Evolutionary conservation across 2,329 filamentous ascomycete genomes (phyloP), one percentile per base, ranked within the genome.

Genomic region (Geosmithia morbida): DNA sequence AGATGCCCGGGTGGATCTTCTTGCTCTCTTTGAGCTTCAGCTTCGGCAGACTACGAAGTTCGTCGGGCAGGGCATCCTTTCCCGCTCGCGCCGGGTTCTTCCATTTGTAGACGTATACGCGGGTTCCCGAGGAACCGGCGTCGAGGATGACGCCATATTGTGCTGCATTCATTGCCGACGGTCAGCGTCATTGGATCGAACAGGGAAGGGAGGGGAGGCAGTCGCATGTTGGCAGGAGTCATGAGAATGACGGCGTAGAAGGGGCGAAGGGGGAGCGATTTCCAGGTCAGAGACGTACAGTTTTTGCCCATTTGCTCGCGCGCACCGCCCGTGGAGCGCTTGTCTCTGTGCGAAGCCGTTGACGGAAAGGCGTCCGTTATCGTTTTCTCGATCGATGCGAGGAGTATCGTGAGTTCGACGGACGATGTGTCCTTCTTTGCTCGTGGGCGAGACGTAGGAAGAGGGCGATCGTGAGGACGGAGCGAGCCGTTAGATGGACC

Each of bases 111-210:
- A 98, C 79, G 64, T 98, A 87, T 52, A 95, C 75, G 61, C 92
- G 85, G 58, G 90, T 97, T 62, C 92, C 90, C 64, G 92, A 97
- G 65, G 92, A 97, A 56, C 92, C 92, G 62, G 92, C 92, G 75
- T 98, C 92, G 59, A 98, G 78, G 61, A 98, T 89, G 57, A 97
- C 86, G 61, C 89, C 92, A 74, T 94, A 96, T 69, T 78, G 75
- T 59, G 72, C 75, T 79, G 51, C 39, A 22, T 20, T 7, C 6
- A 20, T 41, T 16, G 40, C 16, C n/a, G 18, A 22, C n/a, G 14
- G 41, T 43, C 41, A 43, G 41, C 19, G 8, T 8, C 19, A 20
- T 20, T 20, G 41, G 16, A 5, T 16, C 7, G 41, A 19, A 42
- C 7, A 41, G 18, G 16, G 7, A 33, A 41, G n/a, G n/a, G n/a